Conservation (phyloP, 2,329 filamentous ascomycete species). For the Rugonectria rugulosa region DNA sequence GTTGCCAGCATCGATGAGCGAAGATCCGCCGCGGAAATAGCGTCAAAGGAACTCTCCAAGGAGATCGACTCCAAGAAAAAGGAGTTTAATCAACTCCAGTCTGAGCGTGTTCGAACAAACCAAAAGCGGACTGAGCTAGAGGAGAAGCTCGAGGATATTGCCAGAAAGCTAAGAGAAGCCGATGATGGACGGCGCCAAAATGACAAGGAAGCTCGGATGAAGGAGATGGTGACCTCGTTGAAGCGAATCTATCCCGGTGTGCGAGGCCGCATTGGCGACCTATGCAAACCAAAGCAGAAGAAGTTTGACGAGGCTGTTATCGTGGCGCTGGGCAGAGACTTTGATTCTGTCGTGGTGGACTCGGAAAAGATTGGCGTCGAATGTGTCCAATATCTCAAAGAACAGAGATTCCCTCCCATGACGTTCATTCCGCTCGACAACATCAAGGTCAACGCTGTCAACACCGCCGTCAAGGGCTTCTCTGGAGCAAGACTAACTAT, state of each 20-base stretch:
- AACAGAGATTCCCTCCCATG: slow-evolving; percentile 85
- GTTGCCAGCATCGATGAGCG: slow-evolving; percentile 73
- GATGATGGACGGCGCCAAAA: slow-evolving; percentile 87
- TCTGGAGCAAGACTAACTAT: slow-evolving; percentile 88
- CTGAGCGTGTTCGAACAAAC: slow-evolving; percentile 80
- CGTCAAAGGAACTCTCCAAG: slow-evolving; percentile 71
- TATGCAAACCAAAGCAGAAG: slow-evolving; percentile 96
- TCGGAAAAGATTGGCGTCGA: slow-evolving; percentile 93
- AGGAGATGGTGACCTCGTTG: slow-evolving; percentile 84
- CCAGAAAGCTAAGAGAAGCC: slow-evolving; percentile 82
- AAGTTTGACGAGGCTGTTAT: slow-evolving; percentile 95
- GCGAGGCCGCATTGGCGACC: slow-evolving; percentile 85
- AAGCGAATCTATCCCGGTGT: slow-evolving; percentile 94
- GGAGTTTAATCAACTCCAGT: slow-evolving; percentile 84
- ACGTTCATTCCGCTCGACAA: slow-evolving; percentile 98
- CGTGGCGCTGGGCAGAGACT: slow-evolving; percentile 89
- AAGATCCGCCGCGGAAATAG: slow-evolving; percentile 66
- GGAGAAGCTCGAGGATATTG: slow-evolving; percentile 84
- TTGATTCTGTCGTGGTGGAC: slow-evolving; percentile 94
- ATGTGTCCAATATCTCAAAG: slow-evolving; percentile 92
- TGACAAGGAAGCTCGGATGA: slow-evolving; percentile 78
- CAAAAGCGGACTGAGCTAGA: slow-evolving; percentile 89
- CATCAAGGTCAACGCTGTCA: slow-evolving; percentile 91
- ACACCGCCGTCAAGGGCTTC: slow-evolving; percentile 89
- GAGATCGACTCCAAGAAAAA: slow-evolving; percentile 92